These are phyloP conservation scores for Fusarium sp. DNA, from an alignment of 2,329 filamentous ascomycete genomes.

Conservation along the genomic window DNA sequence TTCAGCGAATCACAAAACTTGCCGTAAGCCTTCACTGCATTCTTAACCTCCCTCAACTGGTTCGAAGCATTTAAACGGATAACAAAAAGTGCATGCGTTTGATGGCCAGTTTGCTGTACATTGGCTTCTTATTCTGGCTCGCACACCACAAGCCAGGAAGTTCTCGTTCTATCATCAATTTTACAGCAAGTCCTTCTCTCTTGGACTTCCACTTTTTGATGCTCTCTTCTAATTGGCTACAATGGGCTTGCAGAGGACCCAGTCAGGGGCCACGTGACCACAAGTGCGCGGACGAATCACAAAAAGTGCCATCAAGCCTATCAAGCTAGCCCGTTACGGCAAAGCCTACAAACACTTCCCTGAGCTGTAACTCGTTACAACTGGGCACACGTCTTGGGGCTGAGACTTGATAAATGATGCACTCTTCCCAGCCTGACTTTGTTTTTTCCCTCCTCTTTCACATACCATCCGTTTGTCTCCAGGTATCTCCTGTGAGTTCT, in stretches of 20 bases:
- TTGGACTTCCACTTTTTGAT: neutral
- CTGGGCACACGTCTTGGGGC: neutral
- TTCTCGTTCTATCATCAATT: neutral
- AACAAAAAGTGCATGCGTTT: no score
- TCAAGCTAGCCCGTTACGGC: neutral
- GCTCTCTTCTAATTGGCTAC: neutral
- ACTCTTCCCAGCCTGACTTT: neutral
- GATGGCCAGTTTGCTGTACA: neutral
- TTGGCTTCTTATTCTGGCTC: neutral
- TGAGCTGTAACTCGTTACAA: neutral
- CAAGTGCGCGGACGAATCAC: neutral
- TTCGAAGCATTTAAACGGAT: no score
- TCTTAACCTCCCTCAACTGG: no score
- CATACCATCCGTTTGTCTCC: neutral
- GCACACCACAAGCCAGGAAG: fast-evolving
- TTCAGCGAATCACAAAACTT: no score
- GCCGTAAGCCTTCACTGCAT: no score
- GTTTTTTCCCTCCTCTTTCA: neutral
- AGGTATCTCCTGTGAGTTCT: neutral
- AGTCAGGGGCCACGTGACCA: no score
- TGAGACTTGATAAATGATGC: neutral
- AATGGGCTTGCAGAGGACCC: neutral
- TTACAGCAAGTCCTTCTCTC: neutral
- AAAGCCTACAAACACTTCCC: neutral
- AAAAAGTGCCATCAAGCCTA: neutral